These are phyloP conservation scores for Aulographum hederae DNA, from an alignment of 2,329 filamentous ascomycete species.

Conservation along the genomic window DNA sequence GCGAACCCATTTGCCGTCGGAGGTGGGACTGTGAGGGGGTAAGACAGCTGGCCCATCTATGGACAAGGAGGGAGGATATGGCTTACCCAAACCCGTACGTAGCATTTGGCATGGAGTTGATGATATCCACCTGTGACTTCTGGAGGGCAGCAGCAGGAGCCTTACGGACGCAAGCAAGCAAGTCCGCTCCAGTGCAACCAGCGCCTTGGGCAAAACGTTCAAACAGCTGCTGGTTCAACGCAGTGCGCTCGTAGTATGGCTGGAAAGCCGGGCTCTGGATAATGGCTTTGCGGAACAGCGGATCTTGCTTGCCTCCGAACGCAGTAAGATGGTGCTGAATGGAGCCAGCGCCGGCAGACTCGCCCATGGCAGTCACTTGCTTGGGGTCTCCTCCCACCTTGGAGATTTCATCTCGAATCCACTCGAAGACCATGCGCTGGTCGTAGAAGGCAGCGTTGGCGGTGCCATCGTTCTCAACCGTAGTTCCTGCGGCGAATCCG, in stretches of 20 bases:
- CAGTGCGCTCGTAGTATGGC: no score
- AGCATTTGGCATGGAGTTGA: no score
- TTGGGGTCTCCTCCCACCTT: slow-evolving; percentile 20
- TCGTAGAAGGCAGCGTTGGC: slow-evolving; percentile 25
- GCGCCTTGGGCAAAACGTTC: slow-evolving; percentile 7
- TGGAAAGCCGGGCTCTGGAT: not conserved
- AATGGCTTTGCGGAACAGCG: slow-evolving; percentile 17
- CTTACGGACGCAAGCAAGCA: slow-evolving; percentile 11
- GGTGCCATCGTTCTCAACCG: slow-evolving; percentile 21
- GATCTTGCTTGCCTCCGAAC: slow-evolving; percentile 5
- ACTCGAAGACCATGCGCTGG: slow-evolving; percentile 20
- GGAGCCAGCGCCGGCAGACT: slow-evolving; percentile 18
- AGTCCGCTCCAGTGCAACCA: not conserved
- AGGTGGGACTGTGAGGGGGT: slow-evolving; percentile 7
- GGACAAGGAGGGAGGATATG: no score
- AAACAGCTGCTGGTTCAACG: slow-evolving; percentile 8
- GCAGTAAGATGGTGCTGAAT: slow-evolving; percentile 22
- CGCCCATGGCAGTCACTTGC: slow-evolving; percentile 19
- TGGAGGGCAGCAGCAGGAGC: no score
- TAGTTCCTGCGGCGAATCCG: slow-evolving; percentile 27
- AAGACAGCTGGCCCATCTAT: no score
- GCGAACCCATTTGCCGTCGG: slow-evolving; percentile 1
- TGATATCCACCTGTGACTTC: no score
- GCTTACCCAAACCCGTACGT: no score
- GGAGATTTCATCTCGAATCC: slow-evolving; percentile 20